Base-by-base conservation (phyloP, 202 grass and related monocot species). In the Schoenoplectus tabernaemontani region DNA sequence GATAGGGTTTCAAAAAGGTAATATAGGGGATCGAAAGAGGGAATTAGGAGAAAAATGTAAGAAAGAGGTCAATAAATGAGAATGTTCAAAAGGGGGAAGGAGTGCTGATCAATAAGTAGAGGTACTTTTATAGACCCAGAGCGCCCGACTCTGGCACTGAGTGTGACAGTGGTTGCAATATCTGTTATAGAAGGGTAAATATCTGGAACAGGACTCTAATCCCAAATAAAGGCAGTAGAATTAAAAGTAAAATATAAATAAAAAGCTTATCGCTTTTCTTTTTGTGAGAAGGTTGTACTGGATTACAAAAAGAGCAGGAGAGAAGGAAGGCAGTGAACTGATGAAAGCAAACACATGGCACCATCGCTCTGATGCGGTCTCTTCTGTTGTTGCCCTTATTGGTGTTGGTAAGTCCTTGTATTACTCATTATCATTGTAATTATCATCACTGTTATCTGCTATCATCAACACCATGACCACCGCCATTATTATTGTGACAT, bases 331-430 rank as follows among this genome's bases (percentile, higher is more conserved):
- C 59, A 98, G 96, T 77, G 92, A 87, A 38, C 61, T 98, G 53
- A 92, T 95, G 92, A 98, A 95, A 89, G 96, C 96, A 80, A 98
- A 91, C 83, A 91, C 96, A 85, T 98, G 91, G 96, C 96, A 95
- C 76, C 91, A 98, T 83, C 89, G 88, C 43, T 83, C 88, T 24
- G 91, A 98, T 86, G 96, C 96, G 76, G 86, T 98, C 87, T 98
- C 96, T 61, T 98, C 96, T 74, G 82, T 91, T 12, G 91, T 95
- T 72, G 89, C 96, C 79, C 88, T 98, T 83, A 53, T 95, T 74
- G 91, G 91, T 74, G 96, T 99, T 84, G 91, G 96, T 99, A 92
- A 87, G 92, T 85, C 34, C 22, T 83, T 83, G 66, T 83, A 3
- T 26, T 86, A 69, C 47, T 13, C 13, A 26, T 81, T 16, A 51